Evolutionary conservation across 176 grass and related monocot genomes (phyloP).

Genomic region (Aegilops umbellulata): DNA sequence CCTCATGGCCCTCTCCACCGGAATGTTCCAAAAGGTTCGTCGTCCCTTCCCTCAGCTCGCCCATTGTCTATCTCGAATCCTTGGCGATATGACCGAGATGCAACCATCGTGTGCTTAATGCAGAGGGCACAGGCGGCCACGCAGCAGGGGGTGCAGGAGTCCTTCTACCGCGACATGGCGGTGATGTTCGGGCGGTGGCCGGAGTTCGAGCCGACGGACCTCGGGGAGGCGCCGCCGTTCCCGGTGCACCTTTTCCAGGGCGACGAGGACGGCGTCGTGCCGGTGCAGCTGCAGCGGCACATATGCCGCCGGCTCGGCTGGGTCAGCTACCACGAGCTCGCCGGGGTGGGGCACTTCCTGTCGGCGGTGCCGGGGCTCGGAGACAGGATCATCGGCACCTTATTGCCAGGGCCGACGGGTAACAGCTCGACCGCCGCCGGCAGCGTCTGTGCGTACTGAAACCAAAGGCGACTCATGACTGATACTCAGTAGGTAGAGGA

Average conservation of each 20-base stretch:
- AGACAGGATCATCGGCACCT: slow-evolving; percentile 59
- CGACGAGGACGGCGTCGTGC: slow-evolving; percentile 88
- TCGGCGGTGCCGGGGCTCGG: slow-evolving; percentile 55
- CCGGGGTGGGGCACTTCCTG: slow-evolving; percentile 60
- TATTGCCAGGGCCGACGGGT: slow-evolving; percentile 19
- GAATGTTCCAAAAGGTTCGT: slow-evolving; percentile 53
- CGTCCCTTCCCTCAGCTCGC: background rate
- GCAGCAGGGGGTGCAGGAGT: slow-evolving; percentile 80
- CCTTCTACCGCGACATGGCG: slow-evolving; percentile 85
- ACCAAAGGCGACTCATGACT: background rate
- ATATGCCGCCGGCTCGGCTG: slow-evolving; percentile 65
- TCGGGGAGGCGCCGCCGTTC: slow-evolving; percentile 48
- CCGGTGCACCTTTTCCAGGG: slow-evolving; percentile 93
- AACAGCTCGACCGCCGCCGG: background rate
- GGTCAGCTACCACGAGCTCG: slow-evolving; percentile 75
- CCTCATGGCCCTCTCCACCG: slow-evolving; percentile 29
- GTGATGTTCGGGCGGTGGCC: slow-evolving; percentile 93
- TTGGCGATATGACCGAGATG: background rate
- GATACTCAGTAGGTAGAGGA: slow-evolving; percentile 13
- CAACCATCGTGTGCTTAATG: background rate
- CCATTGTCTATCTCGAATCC: background rate
- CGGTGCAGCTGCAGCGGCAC: slow-evolving; percentile 77
- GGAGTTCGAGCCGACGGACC: slow-evolving; percentile 89
- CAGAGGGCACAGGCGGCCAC: slow-evolving; percentile 52
- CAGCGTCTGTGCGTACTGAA: background rate